Evolutionary conservation across 2,329 filamentous ascomycete species (phyloP), one percentile per base, ranked within the genome.

Genomic region (Canariomyces notabilis): DNA sequence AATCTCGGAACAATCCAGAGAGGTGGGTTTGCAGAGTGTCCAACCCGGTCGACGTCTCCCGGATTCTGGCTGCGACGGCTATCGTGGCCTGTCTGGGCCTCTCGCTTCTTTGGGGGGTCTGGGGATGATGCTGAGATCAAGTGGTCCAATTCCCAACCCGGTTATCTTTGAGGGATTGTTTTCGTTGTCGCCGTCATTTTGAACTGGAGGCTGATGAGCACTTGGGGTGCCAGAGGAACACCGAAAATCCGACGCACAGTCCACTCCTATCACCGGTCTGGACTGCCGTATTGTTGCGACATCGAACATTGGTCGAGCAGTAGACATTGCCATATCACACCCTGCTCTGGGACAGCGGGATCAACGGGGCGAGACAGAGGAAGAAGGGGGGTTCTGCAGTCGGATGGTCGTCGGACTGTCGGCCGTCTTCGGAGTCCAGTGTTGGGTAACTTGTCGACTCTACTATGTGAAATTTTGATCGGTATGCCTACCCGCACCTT

Each of bases 1-100:
- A 20, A 41, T 26, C 20, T n/a, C n/a, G 31, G 37, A 36, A 36
- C 36, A 21, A 48, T 16, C 39, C 21, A 22, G 37, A 51, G 52
- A 54, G 49, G 51, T 56, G 49, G 53, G 51, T 51, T 50, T 45
- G 45, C 45, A 50, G 49, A 41, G 29, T 39, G 48, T 46, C 41
- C 36, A 37, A 35, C 39, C 49, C 40, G 44, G 37, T 21, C 20
- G 23, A 41, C 42, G 40, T 35, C 26, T 49, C 44, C 46, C 40
- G 20, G 26, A 42, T 45, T 38, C 38, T 38, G 26, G 44, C 32
- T 15, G 23, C 29, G 19, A 20, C 29, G 22, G 40, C 14, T 23
- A 32, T 33, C 31, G 18, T 14, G 19, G 41, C 15, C 8, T 4
- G 37, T 19, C 34, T n/a, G 19, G 39, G 34, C 34, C 34, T 26